Evolutionary conservation across 2,329 filamentous ascomycete species (phyloP), one percentile per base, ranked within the genome.

Genomic region (Neonectria hederae): DNA sequence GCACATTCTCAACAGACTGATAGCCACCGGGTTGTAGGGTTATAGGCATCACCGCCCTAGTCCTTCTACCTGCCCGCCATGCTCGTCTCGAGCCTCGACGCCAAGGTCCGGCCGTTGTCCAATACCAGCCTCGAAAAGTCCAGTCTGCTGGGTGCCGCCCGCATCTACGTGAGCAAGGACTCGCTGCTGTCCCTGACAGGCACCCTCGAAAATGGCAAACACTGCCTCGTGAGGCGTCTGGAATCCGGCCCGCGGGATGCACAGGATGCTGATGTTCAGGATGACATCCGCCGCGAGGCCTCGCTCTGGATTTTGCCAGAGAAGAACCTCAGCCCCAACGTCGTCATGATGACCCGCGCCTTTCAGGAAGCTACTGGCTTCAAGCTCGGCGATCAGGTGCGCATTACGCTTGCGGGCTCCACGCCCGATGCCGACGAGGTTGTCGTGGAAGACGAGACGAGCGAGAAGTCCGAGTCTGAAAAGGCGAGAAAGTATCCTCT

Each of bases 301-400:
- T 80, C 83, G 30, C 78, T 86, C 1, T 86, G 84, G 80, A 80
- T 82, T 0, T 77, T 84, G 17, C 81, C 83, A 2, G 83, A 84
- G 48, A 85, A 90, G 75, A 89, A 89, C 72, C 82, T 93, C 69
- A 86, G 89, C 73, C 88, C 87, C 69, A 86, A 90, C 66, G 84
- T 93, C 61, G 82, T 92, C 54, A 85, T 94, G 82, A 87, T 92
- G 81, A 90, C 92, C 22, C 90, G 92, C 66, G 83, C 88, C 6
- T 87, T 97, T 58, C 90, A 92, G 66, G 90, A 92, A 38, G 86
- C 88, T 7, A 91, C 91, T 69, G 88, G 87, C 1, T 86, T 97
- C 70, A 90, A 90, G 65, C 82, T 96, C 4, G 89, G 89, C 17
- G 91, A 94, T 53, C 86, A 88, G 54, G 80, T 86, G 35, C 79